phyloP scores from a whole-genome alignment of 805 yeast genomes.

The Candida mattraensis region DNA sequence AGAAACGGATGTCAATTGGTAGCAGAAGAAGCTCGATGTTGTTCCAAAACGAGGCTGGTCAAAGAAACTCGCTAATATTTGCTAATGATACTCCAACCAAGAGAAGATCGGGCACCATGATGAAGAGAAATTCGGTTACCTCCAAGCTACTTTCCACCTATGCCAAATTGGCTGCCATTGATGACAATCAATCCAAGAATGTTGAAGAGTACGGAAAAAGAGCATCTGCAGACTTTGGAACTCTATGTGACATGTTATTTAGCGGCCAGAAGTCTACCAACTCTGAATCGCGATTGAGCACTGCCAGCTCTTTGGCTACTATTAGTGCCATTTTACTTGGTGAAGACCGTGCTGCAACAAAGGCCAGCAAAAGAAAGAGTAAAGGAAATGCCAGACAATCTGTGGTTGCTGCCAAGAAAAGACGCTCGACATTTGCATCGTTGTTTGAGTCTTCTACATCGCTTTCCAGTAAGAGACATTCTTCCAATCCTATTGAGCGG shows the following conservation, averaged over 20 bases:
- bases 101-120: constrained; percentile 26
- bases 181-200: constrained; percentile 64
- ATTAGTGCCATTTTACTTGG: constrained; percentile 46
- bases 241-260: constrained; percentile 73
- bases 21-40: constrained; percentile 38
- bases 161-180: constrained; percentile 58
- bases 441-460: constrained; percentile 14
- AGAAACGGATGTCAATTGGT: constrained; percentile 15
- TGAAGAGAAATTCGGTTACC: constrained; percentile 70
- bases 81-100: constrained; percentile 17
- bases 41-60: constrained; percentile 19
- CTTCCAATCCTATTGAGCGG: constrained; percentile 33
- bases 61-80: constrained; percentile 26
- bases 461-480: constrained; percentile 25
- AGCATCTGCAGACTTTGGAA: constrained; percentile 76
- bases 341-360: constrained; percentile 16
- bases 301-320: constrained; percentile 49
- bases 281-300: constrained; percentile 19
- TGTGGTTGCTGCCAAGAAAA: constrained; percentile 19
- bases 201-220: constrained; percentile 73
- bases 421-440: constrained; percentile 23
- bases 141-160: constrained; percentile 69
- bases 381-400: constrained; percentile 20
- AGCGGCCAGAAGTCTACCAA: constrained; percentile 54
- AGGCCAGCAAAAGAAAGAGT: constrained; percentile 6